Evolutionary conservation across 2,329 filamentous ascomycete species (phyloP).

Genomic region (Penicillium sp.): DNA sequence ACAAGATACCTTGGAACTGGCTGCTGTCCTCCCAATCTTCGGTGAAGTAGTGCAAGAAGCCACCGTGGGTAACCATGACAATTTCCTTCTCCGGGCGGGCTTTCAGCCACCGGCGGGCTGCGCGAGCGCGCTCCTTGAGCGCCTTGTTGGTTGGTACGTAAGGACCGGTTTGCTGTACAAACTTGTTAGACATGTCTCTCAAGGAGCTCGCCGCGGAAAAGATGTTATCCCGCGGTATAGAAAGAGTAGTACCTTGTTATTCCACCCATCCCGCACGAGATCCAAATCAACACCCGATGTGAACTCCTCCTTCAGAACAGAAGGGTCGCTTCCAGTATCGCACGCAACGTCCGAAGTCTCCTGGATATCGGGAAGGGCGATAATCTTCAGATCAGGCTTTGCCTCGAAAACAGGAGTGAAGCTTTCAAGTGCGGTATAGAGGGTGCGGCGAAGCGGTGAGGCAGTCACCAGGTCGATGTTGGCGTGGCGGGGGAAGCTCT

Average conservation of each 20-base stretch:
- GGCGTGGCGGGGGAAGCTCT: constrained; percentile 65
- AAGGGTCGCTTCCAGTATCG: constrained; percentile 67
- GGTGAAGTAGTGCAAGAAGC: constrained; percentile 81
- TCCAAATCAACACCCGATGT: constrained; percentile 63
- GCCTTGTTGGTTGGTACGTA: constrained; percentile 52
- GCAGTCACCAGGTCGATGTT: constrained; percentile 70
- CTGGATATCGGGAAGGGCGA: constrained; percentile 74
- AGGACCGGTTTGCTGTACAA: constrained; percentile 29
- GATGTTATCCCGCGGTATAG: not conserved
- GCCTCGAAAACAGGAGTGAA: constrained; percentile 61
- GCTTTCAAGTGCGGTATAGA: constrained; percentile 72
- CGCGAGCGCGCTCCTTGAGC: constrained; percentile 62
- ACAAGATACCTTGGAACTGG: constrained; percentile 45
- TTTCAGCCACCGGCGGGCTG: constrained; percentile 61
- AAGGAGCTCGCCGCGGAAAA: not conserved
- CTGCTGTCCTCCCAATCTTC: constrained; percentile 71
- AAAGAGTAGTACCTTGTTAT: constrained; percentile 57
- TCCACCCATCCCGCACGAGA: constrained; percentile 68
- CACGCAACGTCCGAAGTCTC: constrained; percentile 75
- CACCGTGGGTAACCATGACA: constrained; percentile 78
- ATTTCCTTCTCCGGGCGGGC: constrained; percentile 63
- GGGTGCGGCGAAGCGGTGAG: constrained; percentile 77
- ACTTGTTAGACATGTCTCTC: not conserved
- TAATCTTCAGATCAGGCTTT: constrained; percentile 53
- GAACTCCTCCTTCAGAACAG: constrained; percentile 62